Evolutionary conservation across 805 yeast genomes (phyloP).

Genomic region (Metschnikowia picachoensis): DNA sequence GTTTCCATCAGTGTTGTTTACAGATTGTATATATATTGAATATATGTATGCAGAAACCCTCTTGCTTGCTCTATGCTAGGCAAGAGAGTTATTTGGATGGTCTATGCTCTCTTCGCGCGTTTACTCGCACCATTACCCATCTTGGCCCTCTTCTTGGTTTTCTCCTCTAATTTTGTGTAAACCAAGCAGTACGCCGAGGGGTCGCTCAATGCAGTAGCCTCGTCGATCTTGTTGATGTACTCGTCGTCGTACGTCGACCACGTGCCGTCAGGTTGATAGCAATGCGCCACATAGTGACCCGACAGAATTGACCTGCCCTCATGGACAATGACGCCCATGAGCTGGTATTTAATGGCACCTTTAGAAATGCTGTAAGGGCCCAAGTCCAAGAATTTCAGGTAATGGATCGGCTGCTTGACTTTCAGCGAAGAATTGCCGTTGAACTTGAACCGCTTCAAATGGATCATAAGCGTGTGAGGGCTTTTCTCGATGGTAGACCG

Average conservation of each 20-base stretch:
- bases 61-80: neutral
- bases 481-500: slow-evolving; percentile 70
- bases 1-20: neutral
- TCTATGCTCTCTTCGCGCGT: slow-evolving; percentile 1
- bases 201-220: slow-evolving; percentile 71
- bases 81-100: neutral
- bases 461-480: slow-evolving; percentile 85
- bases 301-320: slow-evolving; percentile 90
- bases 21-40: slow-evolving; percentile 2
- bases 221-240: slow-evolving; percentile 67
- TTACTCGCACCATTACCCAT: neutral
- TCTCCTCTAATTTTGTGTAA: slow-evolving; percentile 73
- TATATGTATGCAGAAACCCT: slow-evolving; percentile 5
- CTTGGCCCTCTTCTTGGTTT: slow-evolving; percentile 18
- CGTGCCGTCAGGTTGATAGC: slow-evolving; percentile 85
- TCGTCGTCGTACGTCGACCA: slow-evolving; percentile 98
- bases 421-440: slow-evolving; percentile 76
- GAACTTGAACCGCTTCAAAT: slow-evolving; percentile 87
- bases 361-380: slow-evolving; percentile 45
- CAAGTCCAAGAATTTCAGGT: slow-evolving; percentile 73
- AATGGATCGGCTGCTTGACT: slow-evolving; percentile 80
- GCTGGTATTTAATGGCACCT: slow-evolving; percentile 46
- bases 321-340: slow-evolving; percentile 84
- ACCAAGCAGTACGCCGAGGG: slow-evolving; percentile 88
- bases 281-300: slow-evolving; percentile 90